These are phyloP conservation scores for Kondoa subrosea DNA, from an alignment of 768 basidiomycete species.

Conservation along the genomic window DNA sequence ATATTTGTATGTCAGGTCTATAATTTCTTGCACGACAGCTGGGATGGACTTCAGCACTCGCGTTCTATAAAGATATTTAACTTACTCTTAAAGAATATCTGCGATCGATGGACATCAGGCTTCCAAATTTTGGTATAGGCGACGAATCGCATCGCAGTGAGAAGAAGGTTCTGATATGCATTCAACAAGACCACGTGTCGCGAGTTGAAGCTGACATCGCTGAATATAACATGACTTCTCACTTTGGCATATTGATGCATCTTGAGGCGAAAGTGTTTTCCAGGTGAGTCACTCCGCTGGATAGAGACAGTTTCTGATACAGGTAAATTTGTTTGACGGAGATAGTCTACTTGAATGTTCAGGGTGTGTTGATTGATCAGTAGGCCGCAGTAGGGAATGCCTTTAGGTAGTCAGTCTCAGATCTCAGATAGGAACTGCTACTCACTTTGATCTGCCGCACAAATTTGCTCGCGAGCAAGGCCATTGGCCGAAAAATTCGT, in stretches of 20 bases:
- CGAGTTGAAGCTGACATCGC: background rate
- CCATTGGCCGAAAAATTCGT: conserved; percentile 47
- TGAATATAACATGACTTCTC: background rate
- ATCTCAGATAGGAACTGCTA: background rate
- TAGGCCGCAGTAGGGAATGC: conserved; percentile 92
- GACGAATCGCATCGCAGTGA: background rate
- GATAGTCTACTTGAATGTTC: conserved; percentile 55
- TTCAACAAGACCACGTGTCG: background rate
- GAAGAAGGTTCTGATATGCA: background rate
- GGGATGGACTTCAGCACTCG: too few relatives aligned
- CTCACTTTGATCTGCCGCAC: background rate
- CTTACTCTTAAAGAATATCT: conserved; percentile 37
- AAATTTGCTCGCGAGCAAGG: conserved; percentile 30
- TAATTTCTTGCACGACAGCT: too few relatives aligned
- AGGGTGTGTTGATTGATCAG: conserved; percentile 58
- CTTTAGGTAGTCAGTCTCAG: conserved; percentile 29
- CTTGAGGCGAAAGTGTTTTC: conserved; percentile 48
- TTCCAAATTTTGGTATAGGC: conserved; percentile 18
- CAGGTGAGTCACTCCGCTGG: conserved; percentile 47
- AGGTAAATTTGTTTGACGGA: conserved; percentile 24
- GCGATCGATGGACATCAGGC: conserved; percentile 9
- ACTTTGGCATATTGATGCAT: conserved; percentile 46
- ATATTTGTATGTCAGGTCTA: too few relatives aligned
- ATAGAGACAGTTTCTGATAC: conserved; percentile 55
- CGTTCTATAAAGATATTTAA: too few relatives aligned